Base-by-base conservation (phyloP, 108 stramenopile genomes). In the Aurantiochytrium sp. region DNA sequence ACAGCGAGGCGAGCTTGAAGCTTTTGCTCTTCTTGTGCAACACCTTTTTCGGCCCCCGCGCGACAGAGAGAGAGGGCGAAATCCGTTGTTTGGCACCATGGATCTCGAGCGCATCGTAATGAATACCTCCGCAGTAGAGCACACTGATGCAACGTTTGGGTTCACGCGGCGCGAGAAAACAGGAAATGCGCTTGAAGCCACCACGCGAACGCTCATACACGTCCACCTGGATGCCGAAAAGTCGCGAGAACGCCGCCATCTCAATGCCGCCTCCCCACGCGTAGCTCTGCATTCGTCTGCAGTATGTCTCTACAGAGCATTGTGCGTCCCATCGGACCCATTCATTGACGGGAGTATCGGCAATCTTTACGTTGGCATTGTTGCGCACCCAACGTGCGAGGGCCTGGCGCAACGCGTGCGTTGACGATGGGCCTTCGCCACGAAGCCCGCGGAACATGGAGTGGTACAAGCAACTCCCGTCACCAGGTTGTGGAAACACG, bases 231-330 rank as follows among this genome's bases (percentile, higher is more conserved):
- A 83, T 35, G 12, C 55, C 14, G 58, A 28, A 53, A 4, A 60
- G 35, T 5, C 43, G 57, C 25, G 89, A 87, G 6, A 87, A 60
- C 23, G 88, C 88, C 12, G 89, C 91, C 89, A 91, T 89, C 76
- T 91, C 91, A 35, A 91, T 91, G 47, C 91, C 91, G 35, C 91
- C 91, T 47, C 91, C 91, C 91, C 91, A 91, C 12, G 64, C 88
- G 5, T 19, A 35, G 49, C 58, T 45, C 28, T 55, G 57, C 88
- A 91, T 91, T 25, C 72, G 53, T 5, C 87, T 29, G 4, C 12
- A 6, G 58, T 91, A 91, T 18, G 43, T 44, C 25, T 47, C 49
- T 5, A 89, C 89, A 12, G 44, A 35, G 3, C 49, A 44, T 28
- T 88, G 49, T 49, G 91, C 45, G 47, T 91, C 91, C 91, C 91